Conservation (phyloP, 805 yeast genomes). For the Yarrowia phangngaensis region DNA sequence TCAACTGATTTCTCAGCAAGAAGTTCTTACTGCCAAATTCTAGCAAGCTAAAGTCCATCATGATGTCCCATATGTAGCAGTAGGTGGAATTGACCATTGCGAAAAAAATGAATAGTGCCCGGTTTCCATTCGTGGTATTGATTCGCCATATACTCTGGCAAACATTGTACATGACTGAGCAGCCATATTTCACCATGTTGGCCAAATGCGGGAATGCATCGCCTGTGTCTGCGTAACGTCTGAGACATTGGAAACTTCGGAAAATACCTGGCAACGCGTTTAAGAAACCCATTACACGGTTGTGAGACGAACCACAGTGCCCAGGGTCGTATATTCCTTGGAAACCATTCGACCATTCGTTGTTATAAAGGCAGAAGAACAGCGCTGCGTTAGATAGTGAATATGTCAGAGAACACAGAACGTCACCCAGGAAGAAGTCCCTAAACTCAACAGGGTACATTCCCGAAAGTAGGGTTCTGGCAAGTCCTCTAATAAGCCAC, state of each 20-base stretch:
- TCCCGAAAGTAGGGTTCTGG: slow-evolving; percentile 77
- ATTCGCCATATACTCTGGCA: slow-evolving; percentile 77
- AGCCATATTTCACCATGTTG: slow-evolving; percentile 72
- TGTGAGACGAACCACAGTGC: slow-evolving; percentile 44
- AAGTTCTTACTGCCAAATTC: slow-evolving; percentile 58
- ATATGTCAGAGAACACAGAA: slow-evolving; percentile 82
- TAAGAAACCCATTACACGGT: slow-evolving; percentile 77
- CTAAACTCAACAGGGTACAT: slow-evolving; percentile 91
- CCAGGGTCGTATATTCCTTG: slow-evolving; percentile 30
- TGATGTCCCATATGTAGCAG: slow-evolving; percentile 78
- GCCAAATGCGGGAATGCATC: slow-evolving; percentile 96
- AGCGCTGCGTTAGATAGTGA: slow-evolving; percentile 79
- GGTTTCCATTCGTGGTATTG: slow-evolving; percentile 42
- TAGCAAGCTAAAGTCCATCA: slow-evolving; percentile 93
- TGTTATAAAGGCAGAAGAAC: slow-evolving; percentile 76
- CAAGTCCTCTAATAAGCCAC: slow-evolving; percentile 69
- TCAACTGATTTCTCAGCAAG: slow-evolving; percentile 67
- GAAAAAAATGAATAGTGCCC: slow-evolving; percentile 64
- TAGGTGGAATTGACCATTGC: slow-evolving; percentile 69
- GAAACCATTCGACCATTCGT: slow-evolving; percentile 55
- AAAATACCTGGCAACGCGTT: slow-evolving; percentile 81
- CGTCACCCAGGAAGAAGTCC: slow-evolving; percentile 91
- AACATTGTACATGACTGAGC: slow-evolving; percentile 65
- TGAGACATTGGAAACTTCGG: slow-evolving; percentile 83
- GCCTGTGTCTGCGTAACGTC: slow-evolving; percentile 90